Base-by-base conservation (phyloP, 148 eudicot genomes). In the Camellia sinensis region DNA sequence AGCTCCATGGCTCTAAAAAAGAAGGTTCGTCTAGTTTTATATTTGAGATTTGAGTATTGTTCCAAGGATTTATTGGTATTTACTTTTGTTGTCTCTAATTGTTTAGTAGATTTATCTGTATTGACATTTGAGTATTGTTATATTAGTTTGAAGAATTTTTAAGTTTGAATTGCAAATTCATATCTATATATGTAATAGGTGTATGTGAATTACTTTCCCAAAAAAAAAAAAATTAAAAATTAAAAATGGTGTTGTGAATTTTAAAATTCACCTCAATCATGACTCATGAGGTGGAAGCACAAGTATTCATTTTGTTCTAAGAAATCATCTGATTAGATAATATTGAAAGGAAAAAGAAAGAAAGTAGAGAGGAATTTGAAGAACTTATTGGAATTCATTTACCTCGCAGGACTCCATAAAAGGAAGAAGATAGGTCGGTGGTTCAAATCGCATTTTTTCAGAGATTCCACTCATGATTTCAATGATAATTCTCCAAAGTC, bases 401-500 rank as follows among this genome's bases (percentile, higher is more conserved):
- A 11, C 74, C 60, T 48, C 12, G 22, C 78, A 91, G 94, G 92
- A 78, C 54, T 61, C 73, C 88, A 73, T 50, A 89, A 79, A 85
- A 91, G 86, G 67, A 87, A 82, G 82, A 89, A 83, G 85, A 87
- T 89, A 81, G 78, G 81, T 59, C 63, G 83, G 61, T 89, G 89
- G 94, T 82, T 89, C 59, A 85, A 77, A 22, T 87, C 89, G 62
- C 80, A 84, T 81, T 82, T 87, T 72, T 80, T 80, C 67, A 89
- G 80, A 86, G 86, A 88, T 73, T 70, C 80, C n/a, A 83, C 81
- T 82, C 74, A 79, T 81, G 82, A 82, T 67, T 12, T 71, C 19
- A 72, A 71, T 64, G 83, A 84, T 73, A 53, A 59, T 59, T 43
- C 74, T 76, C 54, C 70, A 48, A 73, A 79, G 46, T 74, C 75